A percentile compares a stretch with the other conserved stretches of the same genome.
Conservation (phyloP, 306 rosid genomes). For the Lathyrus tuberosus region DNA sequence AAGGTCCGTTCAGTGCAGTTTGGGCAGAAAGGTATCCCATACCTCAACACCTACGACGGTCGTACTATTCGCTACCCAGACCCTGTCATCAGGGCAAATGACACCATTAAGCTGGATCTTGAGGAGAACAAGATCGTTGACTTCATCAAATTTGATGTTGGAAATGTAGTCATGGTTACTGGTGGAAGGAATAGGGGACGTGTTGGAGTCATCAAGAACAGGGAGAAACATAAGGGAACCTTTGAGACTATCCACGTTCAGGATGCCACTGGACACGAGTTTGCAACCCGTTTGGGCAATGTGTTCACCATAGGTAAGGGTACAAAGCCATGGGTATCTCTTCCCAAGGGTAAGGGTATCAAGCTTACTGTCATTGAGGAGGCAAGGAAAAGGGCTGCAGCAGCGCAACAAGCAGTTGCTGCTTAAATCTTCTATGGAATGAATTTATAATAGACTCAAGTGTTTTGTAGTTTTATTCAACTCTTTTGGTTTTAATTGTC, state of each 20-base stretch:
- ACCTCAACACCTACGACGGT: conserved; percentile 79
- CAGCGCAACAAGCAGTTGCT: conserved; percentile 59
- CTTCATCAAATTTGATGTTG: conserved; percentile 77
- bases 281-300: conserved; percentile 69
- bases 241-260: conserved; percentile 3
- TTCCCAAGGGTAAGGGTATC: conserved; percentile 87
- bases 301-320: conserved; percentile 82
- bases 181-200: conserved; percentile 76
- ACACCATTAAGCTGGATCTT: conserved; percentile 77
- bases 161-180: conserved; percentile 81
- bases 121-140: conserved; percentile 67
- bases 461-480: conserved; percentile 10
- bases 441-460: neutral
- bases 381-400: conserved; percentile 65
- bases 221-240: conserved; percentile 13
- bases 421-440: conserved; percentile 40
- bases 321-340: conserved; percentile 63
- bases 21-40: conserved; percentile 84
- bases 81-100: conserved; percentile 78
- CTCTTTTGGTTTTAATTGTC: neutral
- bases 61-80: conserved; percentile 90
- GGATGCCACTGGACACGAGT: conserved; percentile 67
- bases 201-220: conserved; percentile 16
- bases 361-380: conserved; percentile 78
- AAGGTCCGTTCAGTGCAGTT: conserved; percentile 78